phyloP scores from a whole-genome alignment of 1,139 yeast genomes.

The Geotrichum fermentans region DNA sequence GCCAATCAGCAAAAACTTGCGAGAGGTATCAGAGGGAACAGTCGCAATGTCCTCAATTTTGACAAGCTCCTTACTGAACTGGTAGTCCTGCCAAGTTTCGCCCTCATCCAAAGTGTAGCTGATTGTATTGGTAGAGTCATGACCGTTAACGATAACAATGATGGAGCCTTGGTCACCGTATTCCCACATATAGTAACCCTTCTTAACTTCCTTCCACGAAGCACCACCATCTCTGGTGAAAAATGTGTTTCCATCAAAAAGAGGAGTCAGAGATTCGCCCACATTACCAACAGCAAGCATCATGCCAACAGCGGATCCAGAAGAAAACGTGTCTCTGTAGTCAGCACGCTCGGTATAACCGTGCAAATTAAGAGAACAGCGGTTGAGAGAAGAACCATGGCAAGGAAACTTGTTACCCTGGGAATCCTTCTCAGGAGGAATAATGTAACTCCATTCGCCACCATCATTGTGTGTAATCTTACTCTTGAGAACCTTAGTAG shows the following conservation, averaged over 20 bases:
- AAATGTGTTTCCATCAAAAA: slow-evolving; percentile 59
- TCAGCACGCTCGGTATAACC: slow-evolving; percentile 88
- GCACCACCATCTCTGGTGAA: slow-evolving; percentile 84
- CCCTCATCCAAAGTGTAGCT: slow-evolving; percentile 79
- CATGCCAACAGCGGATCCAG: slow-evolving; percentile 84
- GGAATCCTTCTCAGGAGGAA: slow-evolving; percentile 64
- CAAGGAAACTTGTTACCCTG: slow-evolving; percentile 57
- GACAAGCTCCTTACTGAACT: slow-evolving; percentile 57
- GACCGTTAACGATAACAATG: slow-evolving; percentile 61
- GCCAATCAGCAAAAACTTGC: slow-evolving; percentile 60
- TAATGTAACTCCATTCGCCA: slow-evolving; percentile 70
- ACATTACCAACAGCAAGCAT: slow-evolving; percentile 88
- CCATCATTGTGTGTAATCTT: slow-evolving; percentile 88
- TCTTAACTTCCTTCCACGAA: slow-evolving; percentile 73
- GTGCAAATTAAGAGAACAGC: slow-evolving; percentile 80
- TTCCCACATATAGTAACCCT: slow-evolving; percentile 86
- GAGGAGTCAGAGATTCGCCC: slow-evolving; percentile 54
- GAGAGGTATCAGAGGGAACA: slow-evolving; percentile 82
- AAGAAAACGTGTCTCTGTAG: slow-evolving; percentile 76
- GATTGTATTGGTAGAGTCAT: slow-evolving; percentile 53
- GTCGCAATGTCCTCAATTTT: slow-evolving; percentile 72
- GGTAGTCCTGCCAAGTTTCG: slow-evolving; percentile 60
- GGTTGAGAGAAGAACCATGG: slow-evolving; percentile 40
- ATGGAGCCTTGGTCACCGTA: slow-evolving; percentile 93
- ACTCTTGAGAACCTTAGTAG: slow-evolving; percentile 57